Conservation (phyloP, 306 rosid genomes). For the peach (Prunus persica) region Prunus_persica_NCBIv2 NC_034015.1:11503501-11504000, state of each 20-base stretch:
- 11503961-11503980: conserved; percentile 7
- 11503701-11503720: not conserved
- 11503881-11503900: conserved; percentile 32
- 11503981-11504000: conserved; percentile 18
- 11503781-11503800: conserved; percentile 3
- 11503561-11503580: conserved; percentile 84
- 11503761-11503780: conserved; percentile 11
- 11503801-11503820: not conserved
- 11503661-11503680: not conserved
- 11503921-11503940: conserved; percentile 48
- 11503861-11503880: conserved; percentile 50
- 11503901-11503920: conserved; percentile 40
- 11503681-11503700: not conserved
- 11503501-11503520: not conserved
- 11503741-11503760: conserved; percentile 9
- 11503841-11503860: conserved; percentile 73
- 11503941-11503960: conserved; percentile 23
- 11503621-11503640: conserved; percentile 29
- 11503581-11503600: conserved; percentile 85
- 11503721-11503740: not conserved
- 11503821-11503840: conserved; percentile 61
- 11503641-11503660: not conserved
- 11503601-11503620: conserved; percentile 50
- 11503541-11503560: conserved; percentile 40
- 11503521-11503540: conserved; percentile 15